phyloP scores from a whole-genome alignment of 208 protist species.

The Crithidia thermophila region DNA sequence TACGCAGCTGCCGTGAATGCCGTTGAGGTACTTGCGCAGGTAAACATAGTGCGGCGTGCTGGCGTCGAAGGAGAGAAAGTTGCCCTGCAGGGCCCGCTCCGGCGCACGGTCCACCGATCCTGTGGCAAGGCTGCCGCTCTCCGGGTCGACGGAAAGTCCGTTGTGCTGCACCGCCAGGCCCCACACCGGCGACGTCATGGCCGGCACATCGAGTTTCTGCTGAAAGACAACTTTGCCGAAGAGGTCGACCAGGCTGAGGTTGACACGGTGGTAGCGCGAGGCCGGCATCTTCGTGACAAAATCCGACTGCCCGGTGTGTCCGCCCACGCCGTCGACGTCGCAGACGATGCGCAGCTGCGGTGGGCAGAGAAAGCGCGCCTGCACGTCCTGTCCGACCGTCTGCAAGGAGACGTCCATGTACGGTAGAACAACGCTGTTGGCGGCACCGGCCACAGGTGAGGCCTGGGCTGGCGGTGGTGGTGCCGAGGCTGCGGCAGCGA shows the following conservation, averaged over 20 bases:
- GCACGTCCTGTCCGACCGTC: slow-evolving; percentile 53
- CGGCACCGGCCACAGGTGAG: not conserved
- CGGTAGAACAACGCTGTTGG: slow-evolving; percentile 12
- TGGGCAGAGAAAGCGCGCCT: slow-evolving; percentile 52
- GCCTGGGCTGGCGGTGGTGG: not conserved
- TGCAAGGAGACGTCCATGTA: slow-evolving; percentile 70
- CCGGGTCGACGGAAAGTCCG: slow-evolving; percentile 56
- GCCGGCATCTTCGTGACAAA: slow-evolving; percentile 58
- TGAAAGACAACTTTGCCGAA: slow-evolving; percentile 65
- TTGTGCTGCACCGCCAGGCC: slow-evolving; percentile 64
- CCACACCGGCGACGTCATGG: slow-evolving; percentile 55
- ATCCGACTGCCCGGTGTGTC: slow-evolving; percentile 53
- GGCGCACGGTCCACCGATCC: slow-evolving; percentile 54
- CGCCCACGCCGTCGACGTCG: slow-evolving; percentile 69
- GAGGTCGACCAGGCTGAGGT: slow-evolving; percentile 63
- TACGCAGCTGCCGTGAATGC: slow-evolving; percentile 36
- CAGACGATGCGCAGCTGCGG: slow-evolving; percentile 69
- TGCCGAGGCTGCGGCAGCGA: not conserved
- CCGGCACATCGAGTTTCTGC: slow-evolving; percentile 69
- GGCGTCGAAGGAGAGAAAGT: slow-evolving; percentile 62
- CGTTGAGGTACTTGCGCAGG: slow-evolving; percentile 67
- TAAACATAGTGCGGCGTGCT: slow-evolving; percentile 53
- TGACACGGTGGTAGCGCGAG: slow-evolving; percentile 47
- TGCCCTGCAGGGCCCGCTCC: slow-evolving; percentile 58
- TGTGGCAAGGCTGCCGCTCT: slow-evolving; percentile 37